Evolutionary conservation across 2,329 filamentous ascomycete species (phyloP).

Genomic region (Colletotrichum sp.): DNA sequence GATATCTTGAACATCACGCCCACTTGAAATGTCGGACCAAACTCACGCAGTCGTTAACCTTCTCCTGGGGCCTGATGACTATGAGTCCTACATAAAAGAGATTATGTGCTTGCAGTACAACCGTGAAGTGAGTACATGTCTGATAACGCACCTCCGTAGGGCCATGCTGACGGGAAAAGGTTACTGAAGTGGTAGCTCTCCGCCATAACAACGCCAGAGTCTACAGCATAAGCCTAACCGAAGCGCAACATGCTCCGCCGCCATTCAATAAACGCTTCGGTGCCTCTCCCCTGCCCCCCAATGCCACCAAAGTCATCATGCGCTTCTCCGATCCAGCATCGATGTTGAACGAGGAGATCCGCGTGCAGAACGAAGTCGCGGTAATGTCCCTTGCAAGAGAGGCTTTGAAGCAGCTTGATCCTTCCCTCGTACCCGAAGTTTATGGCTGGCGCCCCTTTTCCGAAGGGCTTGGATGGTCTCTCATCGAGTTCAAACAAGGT

Average conservation of each 20-base stretch:
- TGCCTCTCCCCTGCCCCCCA: background rate
- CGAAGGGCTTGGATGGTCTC: background rate
- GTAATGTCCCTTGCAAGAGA: background rate
- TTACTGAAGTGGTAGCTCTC: background rate
- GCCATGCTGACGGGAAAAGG: background rate
- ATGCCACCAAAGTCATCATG: background rate
- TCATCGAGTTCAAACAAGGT: background rate
- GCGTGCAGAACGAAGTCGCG: background rate
- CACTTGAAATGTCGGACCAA: background rate
- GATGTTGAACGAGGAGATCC: background rate
- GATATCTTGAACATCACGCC: background rate
- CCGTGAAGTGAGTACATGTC: background rate
- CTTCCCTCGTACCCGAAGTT: background rate
- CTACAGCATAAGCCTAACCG: background rate
- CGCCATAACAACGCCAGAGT: background rate
- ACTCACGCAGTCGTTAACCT: background rate
- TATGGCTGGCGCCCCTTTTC: background rate
- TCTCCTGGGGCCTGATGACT: background rate
- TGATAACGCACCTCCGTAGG: background rate
- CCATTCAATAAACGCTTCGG: background rate
- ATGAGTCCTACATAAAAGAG: background rate
- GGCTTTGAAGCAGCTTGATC: background rate
- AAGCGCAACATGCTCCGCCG: background rate
- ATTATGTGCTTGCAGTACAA: background rate
- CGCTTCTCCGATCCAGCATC: background rate